Base-by-base conservation (phyloP, 306 rosid species). In the Trichosanthes cucumerina region DNA sequence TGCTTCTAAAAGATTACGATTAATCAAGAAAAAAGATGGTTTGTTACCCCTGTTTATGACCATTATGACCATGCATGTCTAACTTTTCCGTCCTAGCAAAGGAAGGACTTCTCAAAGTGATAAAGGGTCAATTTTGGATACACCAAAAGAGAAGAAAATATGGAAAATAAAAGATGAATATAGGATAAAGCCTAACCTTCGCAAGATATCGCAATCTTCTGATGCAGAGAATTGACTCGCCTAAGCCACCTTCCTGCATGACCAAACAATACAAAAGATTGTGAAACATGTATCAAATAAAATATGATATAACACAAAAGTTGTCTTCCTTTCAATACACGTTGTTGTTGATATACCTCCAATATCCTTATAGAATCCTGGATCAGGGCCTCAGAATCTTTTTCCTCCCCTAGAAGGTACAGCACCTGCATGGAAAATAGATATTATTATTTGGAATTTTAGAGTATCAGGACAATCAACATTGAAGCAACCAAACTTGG, bases 121-220 rank as follows among this genome's bases (percentile, higher is more conserved):
- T 23, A 31, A 62, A 62, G 15, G 65, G 15, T 34, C 39, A 28
- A 28, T 13, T 28, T 63, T 31, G 31, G 1, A 59, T 24, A 59
- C 66, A 23, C 18, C 36, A 12, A 26, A 24, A 36, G n/a, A 13
- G 70, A 63, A 63, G 9, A 63, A 63, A 63, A 63, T 15, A 7
- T 12, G 21, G n/a, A 63, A 58, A 57, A 59, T 52, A 60, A 56
- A 41, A 56, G 75, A 70, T 24, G 11, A 31, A 18, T 43, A 66
- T 53, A 46, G 70, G 84, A 81, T 77, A 74, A 64, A 59, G 46
- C 3, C 63, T 34, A 60, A 94, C 98, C 98, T 94, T 91, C 28
- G 93, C 88, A 72, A 92, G 98, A 86, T 84, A 85, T 24, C 90
- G 89, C 59, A 90, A 83, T 87, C 96, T 90, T 88, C 84, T 92